Evolutionary conservation across 2,329 filamentous ascomycete genomes (phyloP), one percentile per base, ranked within the genome.

Genomic region (Aurifilum marmelostoma): DNA sequence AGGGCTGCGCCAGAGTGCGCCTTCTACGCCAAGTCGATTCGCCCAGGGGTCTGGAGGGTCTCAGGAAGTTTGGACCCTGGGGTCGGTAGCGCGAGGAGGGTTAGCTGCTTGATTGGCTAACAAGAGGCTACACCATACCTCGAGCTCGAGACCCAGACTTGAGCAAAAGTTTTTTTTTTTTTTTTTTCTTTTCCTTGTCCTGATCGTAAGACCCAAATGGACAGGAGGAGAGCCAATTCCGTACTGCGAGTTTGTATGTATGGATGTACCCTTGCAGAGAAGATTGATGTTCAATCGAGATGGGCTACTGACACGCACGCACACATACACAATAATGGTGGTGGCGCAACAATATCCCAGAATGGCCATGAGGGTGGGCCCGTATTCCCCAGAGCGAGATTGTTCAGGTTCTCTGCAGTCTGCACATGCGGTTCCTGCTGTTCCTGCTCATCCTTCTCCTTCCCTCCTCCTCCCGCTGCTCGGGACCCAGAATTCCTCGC

Each of bases 391-490:
- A 58, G 32, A 54, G 50, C 67, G 67, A 71, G 52, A 71, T 71
- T 71, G 64, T 54, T 67, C 67, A 71, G 69, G 67, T 69, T 41
- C 58, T 65, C 56, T 65, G 69, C 69, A 70, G 69, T 54, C 56
- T 43, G 34, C 63, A 52, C 21, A 16, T 8, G 14, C n/a, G 14
- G 37, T 43, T 62, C 61, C 27, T 63, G 21, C 41, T 63, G 39
- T 24, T 63, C n/a, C 52, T 54, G 14, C 52, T 50, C 11, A 39
- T 63, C 27, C 61, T 68, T 6, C 41, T 4, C 11, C 16, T 6
- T 7, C n/a, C n/a, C 41, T 47, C 18, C 43, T 47, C 43, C 43
- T 39, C 47, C 65, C 61, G 32, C 37, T 58, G 63, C 63, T 54
- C 59, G 63, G 43, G 43, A 21, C 63, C 66, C 69, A 59, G 52